Base-by-base conservation (phyloP, 2,329 filamentous ascomycete genomes). In the Dissoconium aciculare region DNA sequence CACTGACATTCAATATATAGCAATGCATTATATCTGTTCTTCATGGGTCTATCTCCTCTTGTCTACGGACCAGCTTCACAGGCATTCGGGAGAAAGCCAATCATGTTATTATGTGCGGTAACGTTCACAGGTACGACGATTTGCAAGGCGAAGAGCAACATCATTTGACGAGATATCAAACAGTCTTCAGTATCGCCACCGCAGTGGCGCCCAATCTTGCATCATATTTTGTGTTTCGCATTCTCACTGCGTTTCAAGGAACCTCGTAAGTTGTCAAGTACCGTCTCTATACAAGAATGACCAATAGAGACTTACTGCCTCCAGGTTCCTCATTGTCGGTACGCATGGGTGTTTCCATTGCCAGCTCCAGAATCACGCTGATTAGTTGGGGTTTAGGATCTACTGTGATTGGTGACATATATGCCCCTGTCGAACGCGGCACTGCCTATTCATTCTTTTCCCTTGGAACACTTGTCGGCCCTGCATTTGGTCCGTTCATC, bases 21-120 rank as follows among this genome's bases (percentile, higher is more conserved):
- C 47, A 87, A 85, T 55, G 78, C 79, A 0, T 54, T 77, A n/a
- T 82, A 81, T 43, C 66, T 82, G 59, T 53, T 75, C 4, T 73
- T 76, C 43, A 85, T 84, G 78, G 78, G 75, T 0, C 33, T 81
- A 4, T 69, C 66, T 10, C 72, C 78, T 1, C 66, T 74, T 6
- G 66, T 84, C 32, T 85, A 76, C 67, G 77, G 78, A 0, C 79
- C 79, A 0, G 57, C 81, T 36, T 78, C 55, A 4, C 57, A 57
- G 26, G 57, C 60, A 2, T 65, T 60, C 34, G 62, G 62, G 4
- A 44, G 61, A 27, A 59, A 60, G 48, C 59, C 54, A 55, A 74
- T 62, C 34, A 34, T 60, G 30, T 54, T 80, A 8, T 51, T 62
- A 10, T 74, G 74, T 6, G 68, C 71, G 0, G 52, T 66, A 1